phyloP scores from a whole-genome alignment of 495 filamentous ascomycete genomes.

The Viridothelium virens region DNA sequence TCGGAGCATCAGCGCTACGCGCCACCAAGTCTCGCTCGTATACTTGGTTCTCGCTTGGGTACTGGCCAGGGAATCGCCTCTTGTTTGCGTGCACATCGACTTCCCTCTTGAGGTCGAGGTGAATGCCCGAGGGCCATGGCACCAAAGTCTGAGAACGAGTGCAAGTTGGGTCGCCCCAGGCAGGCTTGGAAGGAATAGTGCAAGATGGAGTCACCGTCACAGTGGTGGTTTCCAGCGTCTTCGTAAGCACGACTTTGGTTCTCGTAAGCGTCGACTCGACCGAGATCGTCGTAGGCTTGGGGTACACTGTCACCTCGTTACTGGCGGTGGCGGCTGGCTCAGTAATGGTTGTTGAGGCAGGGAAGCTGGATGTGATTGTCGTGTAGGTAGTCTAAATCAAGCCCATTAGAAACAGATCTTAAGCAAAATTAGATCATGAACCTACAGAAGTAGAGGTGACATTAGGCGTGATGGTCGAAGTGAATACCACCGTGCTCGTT shows the following conservation, averaged over 20 bases:
- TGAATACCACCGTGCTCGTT: constrained; percentile 14
- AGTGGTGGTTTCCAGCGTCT: constrained; percentile 9
- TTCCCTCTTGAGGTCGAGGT: constrained; percentile 4
- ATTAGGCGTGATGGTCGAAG: constrained; percentile 12
- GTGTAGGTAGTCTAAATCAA: constrained; percentile 8
- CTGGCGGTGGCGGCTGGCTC: constrained; percentile 7
- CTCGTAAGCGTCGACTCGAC: not conserved
- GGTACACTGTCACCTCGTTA: not conserved
- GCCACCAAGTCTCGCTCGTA: constrained; percentile 6
- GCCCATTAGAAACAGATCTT: not conserved
- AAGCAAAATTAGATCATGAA: not conserved
- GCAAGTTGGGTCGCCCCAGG: constrained; percentile 11
- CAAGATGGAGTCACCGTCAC: constrained; percentile 4
- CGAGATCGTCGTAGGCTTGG: constrained; percentile 7
- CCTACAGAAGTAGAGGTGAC: constrained; percentile 6
- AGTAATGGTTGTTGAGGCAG: constrained; percentile 4
- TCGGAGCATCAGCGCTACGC: constrained; percentile 12
- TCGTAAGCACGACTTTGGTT: not conserved
- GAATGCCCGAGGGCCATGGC: constrained; percentile 8
- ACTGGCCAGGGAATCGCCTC: not conserved
- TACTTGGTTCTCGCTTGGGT: not conserved
- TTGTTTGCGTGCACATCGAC: not conserved
- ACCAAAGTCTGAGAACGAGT: constrained; percentile 1
- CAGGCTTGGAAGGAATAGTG: constrained; percentile 6
- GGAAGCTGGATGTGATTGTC: constrained; percentile 9